phyloP scores from a whole-genome alignment of 176 grass and related monocot species.

The Neostapfia colusana region DNA sequence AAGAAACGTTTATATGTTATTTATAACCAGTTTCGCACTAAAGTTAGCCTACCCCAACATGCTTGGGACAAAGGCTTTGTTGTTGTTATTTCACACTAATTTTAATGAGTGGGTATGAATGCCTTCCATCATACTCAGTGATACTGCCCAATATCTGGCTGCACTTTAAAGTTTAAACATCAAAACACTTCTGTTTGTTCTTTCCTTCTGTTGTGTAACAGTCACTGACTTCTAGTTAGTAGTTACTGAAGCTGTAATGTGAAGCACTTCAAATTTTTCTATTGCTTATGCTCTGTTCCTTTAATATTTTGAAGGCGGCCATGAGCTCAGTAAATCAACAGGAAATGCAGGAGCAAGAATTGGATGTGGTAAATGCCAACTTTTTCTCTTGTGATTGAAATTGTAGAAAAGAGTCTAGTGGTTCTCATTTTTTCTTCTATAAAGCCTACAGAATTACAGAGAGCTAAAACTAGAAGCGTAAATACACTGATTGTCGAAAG shows the following conservation, averaged over 20 bases:
- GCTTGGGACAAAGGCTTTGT: too few species aligned
- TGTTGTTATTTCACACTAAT: too few species aligned
- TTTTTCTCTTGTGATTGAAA: not conserved
- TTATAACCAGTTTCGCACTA: not conserved
- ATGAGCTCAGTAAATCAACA: constrained; percentile 68
- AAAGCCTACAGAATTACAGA: not conserved
- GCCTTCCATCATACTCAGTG: not conserved
- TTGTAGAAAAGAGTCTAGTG: not conserved
- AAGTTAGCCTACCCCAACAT: too few species aligned
- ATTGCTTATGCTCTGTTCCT: constrained; percentile 22
- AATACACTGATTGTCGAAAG: not conserved
- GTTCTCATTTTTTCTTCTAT: not conserved
- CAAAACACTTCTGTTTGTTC: not conserved
- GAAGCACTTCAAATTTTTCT: not conserved
- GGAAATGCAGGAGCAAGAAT: constrained; percentile 75
- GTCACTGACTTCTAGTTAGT: not conserved
- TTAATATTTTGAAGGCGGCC: constrained; percentile 52
- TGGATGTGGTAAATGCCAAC: constrained; percentile 52
- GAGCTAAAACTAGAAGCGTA: not conserved
- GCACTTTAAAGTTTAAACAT: not conserved
- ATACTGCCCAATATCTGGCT: not conserved
- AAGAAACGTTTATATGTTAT: not conserved
- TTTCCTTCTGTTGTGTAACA: constrained; percentile 1
- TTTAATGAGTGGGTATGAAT: not conserved
- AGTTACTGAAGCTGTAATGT: not conserved